Percentiles rank a stretch among this genome's conserved stretches.
Evolutionary conservation across 2,329 filamentous ascomycete species (phyloP).

Genomic region (Apiospora saccharicola): DNA sequence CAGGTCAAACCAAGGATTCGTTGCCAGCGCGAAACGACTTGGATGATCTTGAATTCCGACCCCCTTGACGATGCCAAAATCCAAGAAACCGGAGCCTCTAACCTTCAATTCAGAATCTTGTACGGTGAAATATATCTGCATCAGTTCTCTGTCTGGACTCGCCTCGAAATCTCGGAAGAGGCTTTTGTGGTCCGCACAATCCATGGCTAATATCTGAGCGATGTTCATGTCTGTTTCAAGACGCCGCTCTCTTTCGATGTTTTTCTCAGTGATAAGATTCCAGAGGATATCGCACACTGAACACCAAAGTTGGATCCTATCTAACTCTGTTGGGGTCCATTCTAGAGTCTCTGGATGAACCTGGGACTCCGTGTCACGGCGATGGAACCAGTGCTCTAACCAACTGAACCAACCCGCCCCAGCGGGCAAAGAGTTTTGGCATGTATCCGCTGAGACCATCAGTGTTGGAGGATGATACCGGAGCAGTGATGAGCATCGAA

Average conservation of each 20-base stretch:
- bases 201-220: background rate
- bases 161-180: background rate
- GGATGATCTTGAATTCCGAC: background rate
- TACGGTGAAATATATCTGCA: background rate
- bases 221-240: background rate
- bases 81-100: background rate
- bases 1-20: background rate
- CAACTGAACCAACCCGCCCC: too few relatives aligned
- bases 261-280: background rate
- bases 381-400: too few relatives aligned
- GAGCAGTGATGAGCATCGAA: too few relatives aligned
- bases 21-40: background rate
- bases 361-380: too few relatives aligned
- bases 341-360: background rate
- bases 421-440: too few relatives aligned
- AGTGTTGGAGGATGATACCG: too few relatives aligned
- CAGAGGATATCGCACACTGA: background rate
- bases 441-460: too few relatives aligned
- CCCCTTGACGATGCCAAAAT: background rate
- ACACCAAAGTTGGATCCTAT: background rate
- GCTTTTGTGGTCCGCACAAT: background rate
- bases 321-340: background rate
- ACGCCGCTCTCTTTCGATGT: background rate
- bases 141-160: too few relatives aligned
- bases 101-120: background rate